Conservation (phyloP, 176 grass and related monocot genomes). For the Pharus latifolius region DNA sequence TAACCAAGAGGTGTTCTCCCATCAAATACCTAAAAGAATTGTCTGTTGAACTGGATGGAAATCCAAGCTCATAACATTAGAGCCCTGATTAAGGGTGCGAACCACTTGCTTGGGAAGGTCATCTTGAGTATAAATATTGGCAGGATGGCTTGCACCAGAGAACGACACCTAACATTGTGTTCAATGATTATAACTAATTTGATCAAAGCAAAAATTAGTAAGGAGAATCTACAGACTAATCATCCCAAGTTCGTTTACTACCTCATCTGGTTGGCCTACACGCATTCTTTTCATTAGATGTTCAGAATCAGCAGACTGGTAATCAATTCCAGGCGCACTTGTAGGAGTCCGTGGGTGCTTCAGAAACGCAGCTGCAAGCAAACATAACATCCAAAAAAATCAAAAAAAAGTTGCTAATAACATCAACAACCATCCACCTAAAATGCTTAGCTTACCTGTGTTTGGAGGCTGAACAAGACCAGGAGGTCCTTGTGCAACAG, state of each 20-base stretch:
- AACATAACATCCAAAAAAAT: conserved; percentile 11
- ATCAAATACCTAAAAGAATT: conserved; percentile 78
- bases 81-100: conserved; percentile 85
- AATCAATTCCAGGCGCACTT: conserved; percentile 82
- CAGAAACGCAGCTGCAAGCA: conserved; percentile 73
- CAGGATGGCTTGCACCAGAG: conserved; percentile 73
- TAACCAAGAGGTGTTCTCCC: background rate
- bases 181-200: conserved; percentile 7
- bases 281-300: conserved; percentile 98
- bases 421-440: background rate
- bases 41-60: conserved; percentile 95
- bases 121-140: conserved; percentile 90
- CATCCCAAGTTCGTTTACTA: conserved; percentile 14
- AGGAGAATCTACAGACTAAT: background rate
- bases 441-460: conserved; percentile 49
- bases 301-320: conserved; percentile 97
- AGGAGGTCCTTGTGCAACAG: conserved; percentile 79
- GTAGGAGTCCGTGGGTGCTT: conserved; percentile 86
- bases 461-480: conserved; percentile 78
- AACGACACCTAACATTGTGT: conserved; percentile 66
- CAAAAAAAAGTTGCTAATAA: conserved; percentile 3
- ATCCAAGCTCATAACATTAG: conserved; percentile 97
- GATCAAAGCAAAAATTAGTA: background rate
- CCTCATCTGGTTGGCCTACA: conserved; percentile 91
- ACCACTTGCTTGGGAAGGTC: conserved; percentile 86